phyloP scores from a whole-genome alignment of 1,284 basidiomycete species.

The Melanopsichium pennsylvanicum region DNA sequence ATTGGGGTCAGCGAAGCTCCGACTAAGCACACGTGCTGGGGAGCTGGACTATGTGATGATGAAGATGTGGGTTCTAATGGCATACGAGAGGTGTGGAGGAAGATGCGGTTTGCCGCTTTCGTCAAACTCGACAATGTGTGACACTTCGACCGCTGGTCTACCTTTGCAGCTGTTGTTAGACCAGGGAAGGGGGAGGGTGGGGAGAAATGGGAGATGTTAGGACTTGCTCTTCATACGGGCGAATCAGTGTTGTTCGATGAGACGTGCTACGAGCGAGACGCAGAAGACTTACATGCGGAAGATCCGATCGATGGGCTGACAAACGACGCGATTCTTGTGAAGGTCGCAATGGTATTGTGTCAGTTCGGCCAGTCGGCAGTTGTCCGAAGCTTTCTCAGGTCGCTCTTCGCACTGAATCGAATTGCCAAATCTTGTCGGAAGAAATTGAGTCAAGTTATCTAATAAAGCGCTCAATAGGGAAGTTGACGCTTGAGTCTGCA shows the following conservation, averaged over 20 bases:
- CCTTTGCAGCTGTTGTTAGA: constrained; percentile 25
- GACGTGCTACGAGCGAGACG: too few species aligned
- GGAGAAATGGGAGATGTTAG: too few species aligned
- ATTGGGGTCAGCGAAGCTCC: not conserved
- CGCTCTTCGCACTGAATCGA: constrained; percentile 17
- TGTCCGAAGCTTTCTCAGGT: not conserved
- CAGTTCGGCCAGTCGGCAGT: constrained; percentile 42
- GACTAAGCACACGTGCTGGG: not conserved
- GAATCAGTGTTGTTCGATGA: too few species aligned
- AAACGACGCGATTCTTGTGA: constrained; percentile 36
- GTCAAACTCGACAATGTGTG: constrained; percentile 54
- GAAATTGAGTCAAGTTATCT: not conserved
- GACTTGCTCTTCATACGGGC: too few species aligned
- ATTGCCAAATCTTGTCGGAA: not conserved
- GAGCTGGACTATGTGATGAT: too few species aligned
- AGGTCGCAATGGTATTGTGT: constrained; percentile 53
- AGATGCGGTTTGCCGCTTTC: constrained; percentile 37
- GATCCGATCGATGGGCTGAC: constrained; percentile 54
- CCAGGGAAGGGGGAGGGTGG: too few species aligned
- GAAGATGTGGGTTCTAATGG: too few species aligned
- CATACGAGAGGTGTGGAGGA: constrained; percentile 39
- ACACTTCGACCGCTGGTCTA: constrained; percentile 52
- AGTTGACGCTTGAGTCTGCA: not conserved
- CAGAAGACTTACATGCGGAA: constrained; percentile 50
- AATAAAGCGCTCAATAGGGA: not conserved